Percentiles rank a stretch among this genome's conserved stretches.
phyloP scores from a whole-genome alignment of 2,329 filamentous ascomycete species.

The Pseudogymnoascus sp. region DNA sequence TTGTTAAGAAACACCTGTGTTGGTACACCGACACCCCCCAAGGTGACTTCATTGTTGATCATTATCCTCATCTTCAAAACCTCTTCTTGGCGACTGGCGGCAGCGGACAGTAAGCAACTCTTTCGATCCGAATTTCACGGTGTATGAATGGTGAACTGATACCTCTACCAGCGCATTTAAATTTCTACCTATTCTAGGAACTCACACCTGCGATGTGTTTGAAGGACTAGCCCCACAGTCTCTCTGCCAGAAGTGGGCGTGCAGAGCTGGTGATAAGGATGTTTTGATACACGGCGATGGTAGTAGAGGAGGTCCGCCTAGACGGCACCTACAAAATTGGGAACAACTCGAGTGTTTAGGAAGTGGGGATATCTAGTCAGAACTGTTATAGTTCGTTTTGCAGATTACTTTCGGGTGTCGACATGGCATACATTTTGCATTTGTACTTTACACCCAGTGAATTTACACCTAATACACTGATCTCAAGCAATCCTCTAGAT shows the following conservation, averaged over 20 bases:
- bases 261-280: not conserved
- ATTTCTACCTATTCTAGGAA: not conserved
- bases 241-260: not conserved
- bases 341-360: not conserved
- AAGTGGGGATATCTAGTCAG: not conserved
- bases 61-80: conserved; percentile 41
- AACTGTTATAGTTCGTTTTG: not conserved
- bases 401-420: too few relatives aligned
- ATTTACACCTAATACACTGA: too few relatives aligned
- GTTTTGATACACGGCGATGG: not conserved
- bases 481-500: too few relatives aligned
- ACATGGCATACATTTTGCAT: too few relatives aligned
- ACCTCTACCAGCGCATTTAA: not conserved
- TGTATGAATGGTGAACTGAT: not conserved
- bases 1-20: conserved; percentile 45
- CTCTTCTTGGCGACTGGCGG: conserved; percentile 43
- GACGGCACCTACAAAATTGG: not conserved
- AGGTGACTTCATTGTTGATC: conserved; percentile 52
- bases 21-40: conserved; percentile 59
- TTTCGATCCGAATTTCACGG: not conserved
- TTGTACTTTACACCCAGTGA: too few relatives aligned
- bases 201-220: not conserved
- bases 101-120: conserved; percentile 30
- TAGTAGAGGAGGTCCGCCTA: not conserved
- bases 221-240: not conserved